Conservation (phyloP, 2,329 filamentous ascomycete species). For the Exophiala viscosa region DNA sequence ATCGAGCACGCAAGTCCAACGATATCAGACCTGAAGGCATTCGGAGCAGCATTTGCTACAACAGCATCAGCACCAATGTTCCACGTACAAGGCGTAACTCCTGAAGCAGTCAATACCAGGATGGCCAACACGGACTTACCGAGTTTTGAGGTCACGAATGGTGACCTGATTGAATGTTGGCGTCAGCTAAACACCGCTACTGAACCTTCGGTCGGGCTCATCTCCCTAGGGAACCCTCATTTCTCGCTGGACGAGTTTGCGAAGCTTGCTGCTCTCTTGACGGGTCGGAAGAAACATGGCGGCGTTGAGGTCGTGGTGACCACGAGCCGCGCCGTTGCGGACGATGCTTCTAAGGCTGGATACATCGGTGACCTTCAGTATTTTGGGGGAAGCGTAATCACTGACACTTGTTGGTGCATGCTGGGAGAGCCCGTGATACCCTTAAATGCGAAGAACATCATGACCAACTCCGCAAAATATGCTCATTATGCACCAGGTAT, state of each 20-base stretch:
- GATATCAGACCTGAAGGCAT: conserved; percentile 40
- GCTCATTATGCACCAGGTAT: conserved; percentile 40
- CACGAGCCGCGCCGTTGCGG: conserved; percentile 1
- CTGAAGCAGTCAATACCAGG: conserved; percentile 31
- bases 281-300: conserved; percentile 27
- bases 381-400: conserved; percentile 42
- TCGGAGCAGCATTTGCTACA: conserved; percentile 46
- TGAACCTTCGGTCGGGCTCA: conserved; percentile 32
- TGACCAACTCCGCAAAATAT: conserved; percentile 49
- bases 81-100: conserved; percentile 41
- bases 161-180: conserved; percentile 17
- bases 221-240: conserved; percentile 47
- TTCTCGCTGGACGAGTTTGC: conserved; percentile 40
- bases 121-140: background rate
- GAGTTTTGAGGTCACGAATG: conserved; percentile 7
- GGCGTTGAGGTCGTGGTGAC: conserved; percentile 10
- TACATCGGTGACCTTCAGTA: conserved; percentile 31
- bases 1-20: conserved; percentile 30
- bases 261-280: conserved; percentile 33
- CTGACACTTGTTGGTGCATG: conserved; percentile 51
- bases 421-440: conserved; percentile 41
- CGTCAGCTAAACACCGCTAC: conserved; percentile 24
- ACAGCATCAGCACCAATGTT: conserved; percentile 44
- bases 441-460: conserved; percentile 30
- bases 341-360: conserved; percentile 30